Percentiles rank a stretch among this genome's conserved stretches.
Conservation (phyloP, 2,329 filamentous ascomycete species). For the Graphilbum fragrans region DNA sequence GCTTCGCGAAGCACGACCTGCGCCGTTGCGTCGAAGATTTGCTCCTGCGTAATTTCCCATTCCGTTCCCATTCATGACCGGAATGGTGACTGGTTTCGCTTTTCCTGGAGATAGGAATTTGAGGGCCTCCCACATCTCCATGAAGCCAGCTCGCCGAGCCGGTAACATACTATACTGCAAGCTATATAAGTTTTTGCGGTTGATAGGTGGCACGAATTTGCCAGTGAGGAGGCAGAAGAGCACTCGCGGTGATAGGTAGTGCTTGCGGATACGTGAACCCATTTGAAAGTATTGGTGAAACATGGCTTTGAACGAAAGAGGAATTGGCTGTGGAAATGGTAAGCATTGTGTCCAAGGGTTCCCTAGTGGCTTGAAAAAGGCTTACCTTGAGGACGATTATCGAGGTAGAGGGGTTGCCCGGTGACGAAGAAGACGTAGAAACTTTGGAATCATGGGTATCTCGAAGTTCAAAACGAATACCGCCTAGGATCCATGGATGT, state of each 20-base stretch:
- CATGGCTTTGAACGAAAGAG: conserved; percentile 82
- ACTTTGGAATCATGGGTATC: conserved; percentile 46
- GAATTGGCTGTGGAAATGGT: conserved; percentile 53
- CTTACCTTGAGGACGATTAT: conserved; percentile 74
- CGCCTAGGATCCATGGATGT: no score
- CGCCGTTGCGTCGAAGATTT: background rate
- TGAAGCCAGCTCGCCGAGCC: conserved; percentile 62
- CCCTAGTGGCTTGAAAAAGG: no score
- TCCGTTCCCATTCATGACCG: conserved; percentile 12
- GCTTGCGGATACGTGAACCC: conserved; percentile 79
- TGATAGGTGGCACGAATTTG: conserved; percentile 87
- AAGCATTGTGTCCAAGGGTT: background rate
- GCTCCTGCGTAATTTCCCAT: background rate
- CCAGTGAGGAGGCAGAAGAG: conserved; percentile 80
- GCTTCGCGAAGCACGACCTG: background rate
- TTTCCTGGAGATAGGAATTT: conserved; percentile 33
- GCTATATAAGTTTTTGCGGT: conserved; percentile 87
- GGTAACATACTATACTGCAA: conserved; percentile 98
- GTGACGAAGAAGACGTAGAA: conserved; percentile 20
- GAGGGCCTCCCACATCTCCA: conserved; percentile 73
- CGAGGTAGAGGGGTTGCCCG: conserved; percentile 51
- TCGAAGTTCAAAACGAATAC: conserved; percentile 82
- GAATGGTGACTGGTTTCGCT: conserved; percentile 28
- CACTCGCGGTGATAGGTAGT: conserved; percentile 84
- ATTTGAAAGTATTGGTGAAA: conserved; percentile 97